These are phyloP conservation scores for Trichoderma erinaceum DNA, from an alignment of 495 filamentous ascomycete species.

Conservation along the genomic window DNA sequence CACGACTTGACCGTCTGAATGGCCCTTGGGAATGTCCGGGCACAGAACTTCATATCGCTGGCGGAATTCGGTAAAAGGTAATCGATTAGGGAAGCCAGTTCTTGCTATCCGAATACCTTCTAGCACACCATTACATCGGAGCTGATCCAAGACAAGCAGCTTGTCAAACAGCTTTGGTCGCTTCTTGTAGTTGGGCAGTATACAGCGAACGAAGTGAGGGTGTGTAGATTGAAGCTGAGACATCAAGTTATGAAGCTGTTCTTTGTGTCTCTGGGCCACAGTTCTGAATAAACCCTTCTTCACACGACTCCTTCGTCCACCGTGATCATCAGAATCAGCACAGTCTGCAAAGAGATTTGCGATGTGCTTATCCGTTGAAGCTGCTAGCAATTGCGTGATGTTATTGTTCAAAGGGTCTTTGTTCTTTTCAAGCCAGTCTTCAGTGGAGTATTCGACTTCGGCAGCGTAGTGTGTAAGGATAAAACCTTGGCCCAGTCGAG, in stretches of 20 bases:
- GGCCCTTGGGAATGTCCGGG: conserved; percentile 78
- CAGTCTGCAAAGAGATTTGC: conserved; percentile 85
- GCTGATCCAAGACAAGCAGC: conserved; percentile 85
- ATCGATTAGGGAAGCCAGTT: conserved; percentile 95
- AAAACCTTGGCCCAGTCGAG: conserved; percentile 85
- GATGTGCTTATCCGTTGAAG: conserved; percentile 74
- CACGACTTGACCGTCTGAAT: conserved; percentile 81
- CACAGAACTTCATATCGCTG: conserved; percentile 97
- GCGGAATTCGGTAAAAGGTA: conserved; percentile 89
- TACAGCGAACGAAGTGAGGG: conserved; percentile 97
- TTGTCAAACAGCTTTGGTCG: conserved; percentile 88
- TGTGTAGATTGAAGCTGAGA: conserved; percentile 91
- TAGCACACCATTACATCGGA: conserved; percentile 96
- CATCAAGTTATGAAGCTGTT: conserved; percentile 93
- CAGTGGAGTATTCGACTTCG: conserved; percentile 93
- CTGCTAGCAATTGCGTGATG: conserved; percentile 77
- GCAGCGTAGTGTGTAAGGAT: conserved; percentile 98
- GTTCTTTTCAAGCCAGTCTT: conserved; percentile 97
- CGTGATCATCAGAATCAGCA: conserved; percentile 59
- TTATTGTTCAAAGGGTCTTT: conserved; percentile 99
- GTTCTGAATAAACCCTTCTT: conserved; percentile 98
- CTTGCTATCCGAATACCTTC: conserved; percentile 97
- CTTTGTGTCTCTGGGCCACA: conserved; percentile 95
- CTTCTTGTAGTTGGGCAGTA: conserved; percentile 98
- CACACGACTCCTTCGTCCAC: conserved; percentile 68